Base-by-base conservation (phyloP, 257 asterid species). In the Datura wrightii region DNA sequence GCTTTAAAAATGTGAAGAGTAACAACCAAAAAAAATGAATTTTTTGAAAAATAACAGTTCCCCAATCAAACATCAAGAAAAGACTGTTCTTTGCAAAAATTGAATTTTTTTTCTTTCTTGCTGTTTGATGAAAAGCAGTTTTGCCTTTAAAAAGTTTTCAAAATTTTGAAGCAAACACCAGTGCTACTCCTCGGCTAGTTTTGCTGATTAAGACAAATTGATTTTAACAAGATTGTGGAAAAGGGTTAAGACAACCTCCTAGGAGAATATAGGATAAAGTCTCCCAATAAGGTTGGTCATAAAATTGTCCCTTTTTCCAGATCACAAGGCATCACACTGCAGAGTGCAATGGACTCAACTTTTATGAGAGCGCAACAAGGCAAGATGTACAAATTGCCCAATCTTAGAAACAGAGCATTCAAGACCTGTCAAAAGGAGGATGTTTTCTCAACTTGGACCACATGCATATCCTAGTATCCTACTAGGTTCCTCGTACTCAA, bases 1-100 rank as follows among this genome's bases (percentile, higher is more conserved):
- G 80, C 56, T 71, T 74, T 18, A 11, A 48, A 19, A 71, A 71
- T 71, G 80, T 11, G 80, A 46, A 11, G 58, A 72, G 58, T 10
- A n/a, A 6, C 58, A 46, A 19, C 10, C 80, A 72, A 72, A 24
- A 72, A 46, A 44, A 3, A 42, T 1, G n/a, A 71, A 9, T 1
- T 42, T 66, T 44, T 24, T 71, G 55, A 5, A n/a, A 44, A 48
- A 71, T 24, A 71, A 0, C 3, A 14, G 19, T 66, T 36, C 46
- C 11, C 14, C 48, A 36, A 66, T 66, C 5, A 6, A 14, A 36
- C 18, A 36, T 6, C 39, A 44, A 71, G 80, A 71, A 10, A 24
- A 24, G 31, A 10, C 2, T 18, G 5, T 46, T 46, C 11, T 19
- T 11, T 19, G 58, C 18, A 1, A 72, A 72, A 41, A 69, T 8